Base-by-base conservation (phyloP, 108 stramenopile genomes). In the Pseudonitzschia multiseries region DNA sequence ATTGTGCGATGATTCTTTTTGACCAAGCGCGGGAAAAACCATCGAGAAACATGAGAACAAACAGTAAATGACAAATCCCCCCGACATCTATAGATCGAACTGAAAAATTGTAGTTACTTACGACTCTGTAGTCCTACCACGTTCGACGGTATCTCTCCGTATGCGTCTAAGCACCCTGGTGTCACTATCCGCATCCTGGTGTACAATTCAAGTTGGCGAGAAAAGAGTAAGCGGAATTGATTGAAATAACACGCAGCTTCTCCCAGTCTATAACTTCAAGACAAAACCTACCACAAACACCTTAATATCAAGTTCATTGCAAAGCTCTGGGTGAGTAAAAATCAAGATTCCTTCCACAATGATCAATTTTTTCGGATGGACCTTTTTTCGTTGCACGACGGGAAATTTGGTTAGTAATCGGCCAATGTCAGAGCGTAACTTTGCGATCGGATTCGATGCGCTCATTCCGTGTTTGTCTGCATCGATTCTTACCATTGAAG, bases 301-400 rank as follows among this genome's bases (percentile, higher is more conserved):
- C 76, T 94, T 96, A 44, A 98, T 76, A 81, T 97, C 97, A 74
- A 97, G 65, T 72, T 92, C 82, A 17, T 87, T 77, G 32, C 79
- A 73, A 21, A 98, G 78, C 14, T 80, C 82, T 56, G 44, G 74
- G 73, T 97, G 75, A 14, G 92, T 83, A 21, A 98, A 89, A 29
- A 98, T 91, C 51, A 98, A 71, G 66, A 98, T 97, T 10, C 98
- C 98, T 73, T 97, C 97, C 0, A 97, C 83, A 20, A 97, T 77
- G 57, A 97, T 88, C 29, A 97, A 83, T 28, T 64, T 78, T 21
- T 83, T 85, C 9, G 90, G 86, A 36, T 79, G 64, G 24, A 94
- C 81, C 54, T 56, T 13, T 26, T 5, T 48, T 48, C 4, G 13
- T 48, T 48, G 46, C 1, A 3, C 1, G 18, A 48, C 18, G 12